Base-by-base conservation (phyloP, 345 rosid species). In the Citrus glauca region DNA sequence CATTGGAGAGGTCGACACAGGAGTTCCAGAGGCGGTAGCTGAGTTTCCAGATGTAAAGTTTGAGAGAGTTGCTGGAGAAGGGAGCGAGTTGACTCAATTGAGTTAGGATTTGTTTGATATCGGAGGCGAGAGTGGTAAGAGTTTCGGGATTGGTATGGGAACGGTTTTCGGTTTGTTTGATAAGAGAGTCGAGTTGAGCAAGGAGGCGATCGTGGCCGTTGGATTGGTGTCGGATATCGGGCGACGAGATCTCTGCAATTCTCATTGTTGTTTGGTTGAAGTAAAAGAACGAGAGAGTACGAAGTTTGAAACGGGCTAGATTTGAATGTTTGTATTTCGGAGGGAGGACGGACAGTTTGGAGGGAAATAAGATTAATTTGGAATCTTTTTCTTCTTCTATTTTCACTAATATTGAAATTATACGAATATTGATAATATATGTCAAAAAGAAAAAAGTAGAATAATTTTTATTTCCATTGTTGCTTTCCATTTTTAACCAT, bases 1-100 rank as follows among this genome's bases (percentile, higher is more conserved):
- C 82, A 65, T 96, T 96, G 77, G 93, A 88, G 74, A 86, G 89
- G 85, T 96, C 97, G 69, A 96, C 98, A 73, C 97, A 96, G 72
- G 99, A 87, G 82, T 94, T 96, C 98, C 99, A 96, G 73, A 96
- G 94, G 72, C 97, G 93, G 80, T 90, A 94, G 78, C 97, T 89
- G 81, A 92, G 94, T 82, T 95, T 96, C 98, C 99, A 94, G 61
- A 92, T 37, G 40, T 86, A 81, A 77, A 94, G 98, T 74, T 89
- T 92, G 81, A 88, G 70, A 27, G 93, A 89, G 78, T 89, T 91
- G 73, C 32, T 53, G 65, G 73, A 4, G 74, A 92, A 87, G 7
- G 94, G 95, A 57, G 83, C 82, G 77, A 88, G 87, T 76, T 89
- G 93, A 68, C 81, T 74, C 70, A 93, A 86, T 61, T 78, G 93